A percentile compares a stretch with the other conserved stretches of the same genome.
Conservation (phyloP, 2,329 filamentous ascomycete genomes). For the Pseudogymnoascus sp. region DNA sequence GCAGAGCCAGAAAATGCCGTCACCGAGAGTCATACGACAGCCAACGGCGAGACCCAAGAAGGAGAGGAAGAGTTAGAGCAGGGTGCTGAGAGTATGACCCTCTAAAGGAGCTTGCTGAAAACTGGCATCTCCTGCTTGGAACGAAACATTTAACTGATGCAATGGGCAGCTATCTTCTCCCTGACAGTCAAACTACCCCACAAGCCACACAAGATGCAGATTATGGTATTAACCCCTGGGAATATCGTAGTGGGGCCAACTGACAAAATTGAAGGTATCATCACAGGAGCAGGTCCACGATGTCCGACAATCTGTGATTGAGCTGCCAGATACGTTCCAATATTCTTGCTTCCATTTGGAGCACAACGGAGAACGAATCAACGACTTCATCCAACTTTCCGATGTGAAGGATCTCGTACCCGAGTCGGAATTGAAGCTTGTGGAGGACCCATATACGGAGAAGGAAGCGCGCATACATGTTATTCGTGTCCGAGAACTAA, state of each 20-base stretch:
- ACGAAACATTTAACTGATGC: constrained; percentile 16
- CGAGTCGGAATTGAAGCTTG: constrained; percentile 70
- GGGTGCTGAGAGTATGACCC: constrained; percentile 25
- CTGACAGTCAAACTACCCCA: constrained; percentile 77
- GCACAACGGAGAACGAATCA: constrained; percentile 79
- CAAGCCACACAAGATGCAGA: constrained; percentile 68
- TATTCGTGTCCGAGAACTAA: constrained; percentile 81
- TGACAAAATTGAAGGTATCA: constrained; percentile 54
- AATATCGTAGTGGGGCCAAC: constrained; percentile 22
- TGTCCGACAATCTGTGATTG: constrained; percentile 91
- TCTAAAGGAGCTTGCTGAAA: background rate
- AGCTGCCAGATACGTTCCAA: constrained; percentile 85
- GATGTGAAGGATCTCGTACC: constrained; percentile 74
- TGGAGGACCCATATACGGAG: constrained; percentile 95
- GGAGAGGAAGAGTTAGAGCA: constrained; percentile 23
- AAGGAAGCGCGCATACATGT: constrained; percentile 96
- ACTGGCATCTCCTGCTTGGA: background rate
- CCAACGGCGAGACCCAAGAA: constrained; percentile 19
- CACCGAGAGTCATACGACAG: constrained; percentile 18
- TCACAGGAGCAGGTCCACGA: constrained; percentile 95
- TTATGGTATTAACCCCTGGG: constrained; percentile 57
- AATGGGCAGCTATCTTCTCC: constrained; percentile 43
- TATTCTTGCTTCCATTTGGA: constrained; percentile 99
- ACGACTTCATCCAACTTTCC: constrained; percentile 87
- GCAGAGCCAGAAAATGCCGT: constrained; percentile 16